Evolutionary conservation across 1,284 basidiomycete species (phyloP).

Genomic region (Rhodotorula sp.): DNA sequence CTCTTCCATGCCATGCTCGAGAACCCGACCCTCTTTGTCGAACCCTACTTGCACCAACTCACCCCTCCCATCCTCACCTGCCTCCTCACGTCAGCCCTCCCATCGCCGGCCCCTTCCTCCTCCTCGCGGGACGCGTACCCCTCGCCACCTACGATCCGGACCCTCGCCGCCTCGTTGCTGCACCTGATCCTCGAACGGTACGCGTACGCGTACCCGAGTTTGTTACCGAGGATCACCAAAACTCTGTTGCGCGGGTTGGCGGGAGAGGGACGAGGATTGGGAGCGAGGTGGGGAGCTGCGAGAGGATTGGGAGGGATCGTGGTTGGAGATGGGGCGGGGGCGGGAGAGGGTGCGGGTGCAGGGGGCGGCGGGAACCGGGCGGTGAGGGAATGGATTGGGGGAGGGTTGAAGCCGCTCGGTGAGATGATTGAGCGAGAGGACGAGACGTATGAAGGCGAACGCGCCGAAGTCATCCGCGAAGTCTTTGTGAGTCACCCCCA

Average conservation of each 20-base stretch:
- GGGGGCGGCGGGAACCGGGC: slow-evolving; percentile 56
- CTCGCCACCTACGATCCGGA: slow-evolving; percentile 60
- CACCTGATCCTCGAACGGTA: slow-evolving; percentile 67
- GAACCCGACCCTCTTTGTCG: slow-evolving; percentile 85
- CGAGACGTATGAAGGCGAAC: slow-evolving; percentile 62
- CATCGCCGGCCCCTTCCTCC: too few species aligned
- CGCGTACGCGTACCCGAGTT: slow-evolving; percentile 66
- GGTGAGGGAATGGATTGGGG: slow-evolving; percentile 54
- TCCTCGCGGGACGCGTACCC: slow-evolving; percentile 35
- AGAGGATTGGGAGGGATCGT: slow-evolving; percentile 71
- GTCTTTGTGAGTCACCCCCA: slow-evolving; percentile 30
- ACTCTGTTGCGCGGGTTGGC: slow-evolving; percentile 80
- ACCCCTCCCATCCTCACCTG: slow-evolving; percentile 88
- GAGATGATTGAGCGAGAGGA: slow-evolving; percentile 73
- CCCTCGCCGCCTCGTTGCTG: slow-evolving; percentile 72
- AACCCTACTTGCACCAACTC: slow-evolving; percentile 83
- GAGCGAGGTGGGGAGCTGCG: slow-evolving; percentile 76
- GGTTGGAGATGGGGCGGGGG: slow-evolving; percentile 13
- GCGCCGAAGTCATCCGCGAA: slow-evolving; percentile 34
- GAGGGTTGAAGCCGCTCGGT: slow-evolving; percentile 50
- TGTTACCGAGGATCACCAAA: slow-evolving; percentile 85
- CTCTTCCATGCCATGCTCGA: slow-evolving; percentile 76
- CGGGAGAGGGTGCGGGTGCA: neutral
- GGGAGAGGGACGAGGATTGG: slow-evolving; percentile 54
- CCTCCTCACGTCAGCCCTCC: slow-evolving; percentile 72